Conservation (phyloP, 1,284 basidiomycete genomes). For the Naganishia cerealis region DNA sequence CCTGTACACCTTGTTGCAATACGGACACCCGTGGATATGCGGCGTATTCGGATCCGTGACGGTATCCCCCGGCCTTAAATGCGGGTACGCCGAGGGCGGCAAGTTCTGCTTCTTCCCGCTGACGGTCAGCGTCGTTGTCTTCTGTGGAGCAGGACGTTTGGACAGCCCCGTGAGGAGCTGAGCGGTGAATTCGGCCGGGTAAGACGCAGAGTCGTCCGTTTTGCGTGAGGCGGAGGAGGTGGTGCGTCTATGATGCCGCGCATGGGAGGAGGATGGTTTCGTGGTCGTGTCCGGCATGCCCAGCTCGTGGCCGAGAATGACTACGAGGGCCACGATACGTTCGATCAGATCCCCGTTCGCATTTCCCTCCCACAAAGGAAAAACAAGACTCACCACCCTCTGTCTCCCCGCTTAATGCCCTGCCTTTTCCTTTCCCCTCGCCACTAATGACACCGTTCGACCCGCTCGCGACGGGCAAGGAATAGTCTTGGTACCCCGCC, state of each 20-base stretch:
- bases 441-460: background rate
- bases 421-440: slow-evolving; percentile 16
- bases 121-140: slow-evolving; percentile 14
- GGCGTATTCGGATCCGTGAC: slow-evolving; percentile 33
- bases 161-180: slow-evolving; percentile 20
- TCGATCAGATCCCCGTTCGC: background rate
- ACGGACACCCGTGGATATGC: slow-evolving; percentile 39
- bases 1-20: slow-evolving; percentile 54
- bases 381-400: slow-evolving; percentile 9
- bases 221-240: slow-evolving; percentile 26
- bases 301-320: slow-evolving; percentile 1
- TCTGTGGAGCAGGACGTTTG: slow-evolving; percentile 22
- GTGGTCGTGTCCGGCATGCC: background rate
- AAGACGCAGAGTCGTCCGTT: slow-evolving; percentile 23
- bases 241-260: slow-evolving; percentile 11
- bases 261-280: too few species aligned
- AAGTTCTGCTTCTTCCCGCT: slow-evolving; percentile 25
- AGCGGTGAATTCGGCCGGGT: slow-evolving; percentile 22
- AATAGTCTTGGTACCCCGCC: slow-evolving; percentile 2
- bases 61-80: slow-evolving; percentile 34
- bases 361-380: background rate
- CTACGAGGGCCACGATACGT: background rate
- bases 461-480: background rate
- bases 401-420: background rate
- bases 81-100: slow-evolving; percentile 24